Conservation (phyloP, 2,329 filamentous ascomycete genomes). For the Bisporella sp. region DNA sequence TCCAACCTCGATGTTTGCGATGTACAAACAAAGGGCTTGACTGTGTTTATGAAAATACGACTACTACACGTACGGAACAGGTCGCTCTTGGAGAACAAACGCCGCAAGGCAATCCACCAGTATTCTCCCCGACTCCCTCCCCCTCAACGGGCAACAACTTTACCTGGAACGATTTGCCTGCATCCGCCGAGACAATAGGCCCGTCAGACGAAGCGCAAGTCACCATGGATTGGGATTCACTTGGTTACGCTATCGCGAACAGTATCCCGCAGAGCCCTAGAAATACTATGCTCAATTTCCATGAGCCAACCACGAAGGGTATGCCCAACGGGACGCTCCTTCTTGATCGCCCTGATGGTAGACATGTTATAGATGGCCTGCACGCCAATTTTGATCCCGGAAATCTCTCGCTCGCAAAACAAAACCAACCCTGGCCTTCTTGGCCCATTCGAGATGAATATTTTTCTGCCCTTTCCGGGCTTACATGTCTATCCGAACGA, state of each 20-base stretch:
- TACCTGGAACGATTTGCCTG: no score
- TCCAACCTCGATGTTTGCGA: constrained; percentile 12
- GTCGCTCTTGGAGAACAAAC: not conserved
- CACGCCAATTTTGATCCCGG: not conserved
- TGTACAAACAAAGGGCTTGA: constrained; percentile 14
- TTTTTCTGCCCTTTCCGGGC: not conserved
- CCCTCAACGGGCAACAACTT: not conserved
- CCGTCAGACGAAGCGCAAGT: no score
- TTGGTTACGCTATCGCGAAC: no score
- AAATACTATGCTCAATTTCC: no score
- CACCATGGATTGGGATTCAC: no score
- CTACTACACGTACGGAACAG: constrained; percentile 35
- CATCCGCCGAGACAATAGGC: no score
- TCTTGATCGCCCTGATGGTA: not conserved
- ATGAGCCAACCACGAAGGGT: no score
- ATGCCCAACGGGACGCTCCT: no score
- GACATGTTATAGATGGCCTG: not conserved
- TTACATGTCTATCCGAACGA: not conserved
- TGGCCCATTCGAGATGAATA: not conserved
- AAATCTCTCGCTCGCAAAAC: not conserved
- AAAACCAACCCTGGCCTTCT: not conserved
- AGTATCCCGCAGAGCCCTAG: no score
- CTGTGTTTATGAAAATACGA: constrained; percentile 13
- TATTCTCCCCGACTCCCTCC: not conserved
- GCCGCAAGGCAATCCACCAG: not conserved